Evolutionary conservation across 306 rosid genomes (phyloP), one percentile per base, ranked within the genome.

Genomic region (Prunus dulcis): DNA sequence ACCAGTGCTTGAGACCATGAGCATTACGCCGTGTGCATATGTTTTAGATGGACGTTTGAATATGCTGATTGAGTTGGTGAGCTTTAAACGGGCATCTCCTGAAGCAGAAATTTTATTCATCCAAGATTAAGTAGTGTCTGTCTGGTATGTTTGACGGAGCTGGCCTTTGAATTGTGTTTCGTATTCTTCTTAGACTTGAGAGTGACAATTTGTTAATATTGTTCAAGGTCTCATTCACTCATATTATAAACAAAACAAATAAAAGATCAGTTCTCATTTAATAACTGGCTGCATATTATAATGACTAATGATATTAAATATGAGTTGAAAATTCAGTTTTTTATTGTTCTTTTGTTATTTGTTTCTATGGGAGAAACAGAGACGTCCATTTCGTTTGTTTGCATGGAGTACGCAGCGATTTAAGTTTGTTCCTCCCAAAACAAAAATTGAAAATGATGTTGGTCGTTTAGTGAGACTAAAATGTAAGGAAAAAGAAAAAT

Each of bases 1-100:
- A 43, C 96, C 93, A 0, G 83, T 83, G 75, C 93, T 95, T 3
- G 97, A 92, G 84, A 82, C 46, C 25, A 79, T 95, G 96, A 83
- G 78, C 75, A 71, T 92, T 61, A 51, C 13, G 55, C 92, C 97
- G 18, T 86, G 86, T 83, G 71, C 77, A 27, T 78, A 67, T 79
- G 86, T 73, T 77, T 32, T 51, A 69, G 90, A 87, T 51, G 86
- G 78, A 72, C 84, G 82, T 28, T 25, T 90, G 82, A 83, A 82
- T 64, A 84, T 92, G 85, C 78, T 89, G 90, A 77, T 81, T 14
- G 93, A 92, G 73, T 78, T 95, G 89, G 77, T 88, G 82, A 91
- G 81, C 71, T 92, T 88, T 77, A 78, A 84, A 62, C 84, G 98
- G 58, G 97, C 99, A 74, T 96, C 99, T 69, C 69, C 97, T 50